Evolutionary conservation across 345 rosid genomes (phyloP).

Genomic region (Turnera subulata): DNA sequence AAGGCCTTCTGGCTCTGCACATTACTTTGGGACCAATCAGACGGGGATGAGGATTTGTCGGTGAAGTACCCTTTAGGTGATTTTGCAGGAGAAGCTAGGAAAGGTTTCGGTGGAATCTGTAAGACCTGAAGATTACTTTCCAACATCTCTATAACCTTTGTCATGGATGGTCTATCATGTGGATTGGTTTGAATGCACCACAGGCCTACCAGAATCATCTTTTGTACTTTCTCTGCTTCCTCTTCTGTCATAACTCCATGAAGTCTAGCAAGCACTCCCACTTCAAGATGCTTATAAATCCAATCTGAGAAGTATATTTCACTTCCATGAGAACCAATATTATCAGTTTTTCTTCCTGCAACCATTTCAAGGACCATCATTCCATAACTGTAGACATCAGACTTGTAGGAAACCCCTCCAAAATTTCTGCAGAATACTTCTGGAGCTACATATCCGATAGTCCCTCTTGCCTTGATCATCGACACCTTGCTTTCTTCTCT

Average conservation of each 20-base stretch:
- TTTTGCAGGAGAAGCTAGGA: not conserved
- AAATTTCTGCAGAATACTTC: conserved; percentile 14
- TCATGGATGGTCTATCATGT: conserved; percentile 23
- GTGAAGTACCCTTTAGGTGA: not conserved
- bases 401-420: conserved; percentile 14
- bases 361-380: conserved; percentile 12
- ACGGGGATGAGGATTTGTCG: too few relatives aligned
- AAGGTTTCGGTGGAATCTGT: conserved; percentile 22
- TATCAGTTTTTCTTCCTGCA: not conserved
- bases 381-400: conserved; percentile 19
- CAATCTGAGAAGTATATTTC: conserved; percentile 9
- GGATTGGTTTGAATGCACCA: conserved; percentile 28
- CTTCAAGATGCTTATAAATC: conserved; percentile 7
- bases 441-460: conserved; percentile 19
- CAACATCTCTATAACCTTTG: conserved; percentile 14
- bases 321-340: not conserved
- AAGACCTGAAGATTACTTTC: conserved; percentile 13
- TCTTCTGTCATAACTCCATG: conserved; percentile 2
- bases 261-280: not conserved
- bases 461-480: conserved; percentile 15
- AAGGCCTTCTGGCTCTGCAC: too few relatives aligned
- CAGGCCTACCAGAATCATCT: conserved; percentile 11
- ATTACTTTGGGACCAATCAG: too few relatives aligned
- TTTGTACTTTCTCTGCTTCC: conserved; percentile 9
- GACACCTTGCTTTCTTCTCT: conserved; percentile 14